Percentiles rank a stretch among this genome's conserved stretches.
Conservation (phyloP, 2,329 filamentous ascomycete species). For the Aspergillus jensenii region DNA sequence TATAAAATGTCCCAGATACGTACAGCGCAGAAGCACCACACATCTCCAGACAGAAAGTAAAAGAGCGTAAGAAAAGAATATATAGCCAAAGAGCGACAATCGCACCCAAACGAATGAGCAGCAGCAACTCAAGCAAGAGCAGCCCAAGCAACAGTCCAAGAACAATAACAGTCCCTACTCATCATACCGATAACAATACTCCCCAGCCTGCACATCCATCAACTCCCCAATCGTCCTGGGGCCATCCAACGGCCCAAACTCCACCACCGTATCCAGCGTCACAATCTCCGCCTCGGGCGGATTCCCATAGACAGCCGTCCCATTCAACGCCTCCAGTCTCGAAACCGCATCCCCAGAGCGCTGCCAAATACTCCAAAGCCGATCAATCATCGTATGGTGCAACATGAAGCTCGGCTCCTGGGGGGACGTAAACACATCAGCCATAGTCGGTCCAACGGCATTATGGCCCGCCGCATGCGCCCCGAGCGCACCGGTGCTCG, state of each 20-base stretch:
- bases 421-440: conserved; percentile 11
- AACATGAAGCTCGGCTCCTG: conserved; percentile 16
- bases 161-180: neutral
- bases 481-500: neutral
- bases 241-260: conserved; percentile 9
- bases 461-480: conserved; percentile 10
- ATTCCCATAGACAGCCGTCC: conserved; percentile 10
- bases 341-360: neutral
- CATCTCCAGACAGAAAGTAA: too few relatives aligned
- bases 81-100: too few relatives aligned
- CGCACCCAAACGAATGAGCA: too few relatives aligned
- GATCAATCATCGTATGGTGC: conserved; percentile 16
- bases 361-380: conserved; percentile 16
- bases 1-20: too few relatives aligned
- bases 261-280: conserved; percentile 8
- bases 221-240: conserved; percentile 4
- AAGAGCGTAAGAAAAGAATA: too few relatives aligned
- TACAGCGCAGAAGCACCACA: too few relatives aligned
- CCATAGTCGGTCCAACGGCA: conserved; percentile 9
- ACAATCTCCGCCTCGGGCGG: conserved; percentile 3
- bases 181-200: conserved; percentile 13
- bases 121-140: too few relatives aligned
- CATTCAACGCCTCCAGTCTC: conserved; percentile 10
- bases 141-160: too few relatives aligned
- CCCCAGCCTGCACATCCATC: conserved; percentile 4